phyloP scores from a whole-genome alignment of 23 red algal genomes.

The Gracilaria gracilis region DNA sequence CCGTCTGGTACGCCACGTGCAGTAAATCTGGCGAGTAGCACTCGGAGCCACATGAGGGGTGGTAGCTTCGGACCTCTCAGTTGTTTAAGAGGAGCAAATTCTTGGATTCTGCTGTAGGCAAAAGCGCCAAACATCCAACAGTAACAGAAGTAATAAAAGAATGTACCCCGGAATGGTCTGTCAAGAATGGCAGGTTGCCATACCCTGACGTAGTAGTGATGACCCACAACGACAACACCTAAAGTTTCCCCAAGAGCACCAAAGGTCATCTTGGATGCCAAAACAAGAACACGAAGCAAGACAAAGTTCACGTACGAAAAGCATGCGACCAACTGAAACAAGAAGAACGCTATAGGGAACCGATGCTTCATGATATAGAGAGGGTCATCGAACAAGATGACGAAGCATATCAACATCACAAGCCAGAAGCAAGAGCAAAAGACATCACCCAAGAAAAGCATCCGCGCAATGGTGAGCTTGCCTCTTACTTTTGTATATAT shows the following conservation, averaged over 20 bases:
- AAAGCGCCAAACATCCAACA: constrained; percentile 75
- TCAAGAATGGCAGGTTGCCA: constrained; percentile 78
- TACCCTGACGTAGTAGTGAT: constrained; percentile 84
- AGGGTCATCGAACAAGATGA: constrained; percentile 74
- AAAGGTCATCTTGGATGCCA: constrained; percentile 81
- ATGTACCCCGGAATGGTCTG: constrained; percentile 62
- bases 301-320: constrained; percentile 77
- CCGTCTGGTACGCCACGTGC: constrained; percentile 59
- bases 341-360: constrained; percentile 66
- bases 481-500: constrained; percentile 67
- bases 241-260: constrained; percentile 78
- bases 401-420: constrained; percentile 66
- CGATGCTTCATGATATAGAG: constrained; percentile 69
- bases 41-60: constrained; percentile 57
- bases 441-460: constrained; percentile 76
- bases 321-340: constrained; percentile 80
- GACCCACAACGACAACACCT: constrained; percentile 73
- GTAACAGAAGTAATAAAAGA: constrained; percentile 83
- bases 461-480: constrained; percentile 67
- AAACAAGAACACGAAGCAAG: constrained; percentile 73
- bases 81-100: constrained; percentile 80
- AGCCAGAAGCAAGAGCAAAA: constrained; percentile 81
- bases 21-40: constrained; percentile 65
- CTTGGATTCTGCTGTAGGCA: constrained; percentile 80
- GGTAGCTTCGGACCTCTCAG: constrained; percentile 68